These are phyloP conservation scores for Backusella tarrabulga DNA, from an alignment of 192 early-diverging fungal species.

Conservation along the genomic window DNA sequence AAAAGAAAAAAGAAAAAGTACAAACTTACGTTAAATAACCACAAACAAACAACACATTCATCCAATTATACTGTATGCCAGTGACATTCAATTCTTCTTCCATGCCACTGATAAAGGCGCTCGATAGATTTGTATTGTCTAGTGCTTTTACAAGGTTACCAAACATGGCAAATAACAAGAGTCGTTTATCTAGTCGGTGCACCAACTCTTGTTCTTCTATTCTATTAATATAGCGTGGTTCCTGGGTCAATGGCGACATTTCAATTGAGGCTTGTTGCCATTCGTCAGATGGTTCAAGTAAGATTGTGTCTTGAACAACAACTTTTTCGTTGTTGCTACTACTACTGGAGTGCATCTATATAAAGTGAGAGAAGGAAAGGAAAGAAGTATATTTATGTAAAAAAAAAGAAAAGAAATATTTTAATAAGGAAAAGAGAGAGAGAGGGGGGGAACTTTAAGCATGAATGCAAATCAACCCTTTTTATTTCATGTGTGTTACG, in stretches of 20 bases:
- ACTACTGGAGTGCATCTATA: background rate
- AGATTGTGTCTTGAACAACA: background rate
- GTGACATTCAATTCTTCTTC: slow-evolving; percentile 40
- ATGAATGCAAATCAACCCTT: background rate
- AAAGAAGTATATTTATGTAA: background rate
- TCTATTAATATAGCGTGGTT: background rate
- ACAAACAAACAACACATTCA: slow-evolving; percentile 31
- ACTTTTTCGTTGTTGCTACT: background rate
- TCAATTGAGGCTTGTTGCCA: background rate
- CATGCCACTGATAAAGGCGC: slow-evolving; percentile 41
- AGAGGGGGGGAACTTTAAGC: background rate
- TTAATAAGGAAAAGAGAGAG: background rate
- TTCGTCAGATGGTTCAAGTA: background rate
- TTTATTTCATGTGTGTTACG: background rate
- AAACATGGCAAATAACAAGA: slow-evolving; percentile 40
- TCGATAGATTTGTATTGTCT: slow-evolving; percentile 34
- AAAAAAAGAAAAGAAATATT: background rate
- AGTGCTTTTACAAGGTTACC: slow-evolving; percentile 40
- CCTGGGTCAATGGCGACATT: background rate
- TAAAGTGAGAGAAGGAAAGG: background rate
- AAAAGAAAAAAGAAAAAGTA: background rate
- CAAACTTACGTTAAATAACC: slow-evolving; percentile 33
- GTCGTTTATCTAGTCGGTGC: slow-evolving; percentile 26
- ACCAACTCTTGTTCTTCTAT: slow-evolving; percentile 27
- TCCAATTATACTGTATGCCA: slow-evolving; percentile 40